A percentile compares a stretch with the other conserved stretches of the same genome.
phyloP scores from a whole-genome alignment of 2,329 filamentous ascomycete species.

The Diaporthe caulivora region DNA sequence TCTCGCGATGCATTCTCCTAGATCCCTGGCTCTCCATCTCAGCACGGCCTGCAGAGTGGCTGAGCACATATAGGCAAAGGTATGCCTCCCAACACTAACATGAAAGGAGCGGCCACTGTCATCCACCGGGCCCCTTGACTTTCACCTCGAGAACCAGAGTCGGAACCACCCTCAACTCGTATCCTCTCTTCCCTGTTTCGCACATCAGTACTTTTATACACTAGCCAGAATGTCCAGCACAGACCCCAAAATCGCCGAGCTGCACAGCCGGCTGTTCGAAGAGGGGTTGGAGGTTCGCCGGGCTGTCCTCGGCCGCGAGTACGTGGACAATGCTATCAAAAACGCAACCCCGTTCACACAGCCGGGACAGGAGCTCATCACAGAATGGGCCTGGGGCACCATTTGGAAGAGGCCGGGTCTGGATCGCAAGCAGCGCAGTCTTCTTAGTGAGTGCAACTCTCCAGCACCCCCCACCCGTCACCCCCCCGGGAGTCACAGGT shows the following conservation, averaged over 20 bases:
- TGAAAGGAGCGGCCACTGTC: neutral
- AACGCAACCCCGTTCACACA: slow-evolving; percentile 68
- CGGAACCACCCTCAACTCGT: neutral
- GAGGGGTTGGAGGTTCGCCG: slow-evolving; percentile 70
- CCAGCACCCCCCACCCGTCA: neutral
- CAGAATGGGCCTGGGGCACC: slow-evolving; percentile 71
- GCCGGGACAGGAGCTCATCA: slow-evolving; percentile 72
- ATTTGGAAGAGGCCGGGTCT: slow-evolving; percentile 74
- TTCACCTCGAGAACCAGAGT: neutral
- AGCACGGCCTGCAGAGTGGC: neutral
- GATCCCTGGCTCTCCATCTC: neutral
- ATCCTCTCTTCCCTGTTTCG: too few species aligned
- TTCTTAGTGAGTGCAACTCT: slow-evolving; percentile 55
- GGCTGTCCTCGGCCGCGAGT: slow-evolving; percentile 68
- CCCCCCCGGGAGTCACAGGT: neutral
- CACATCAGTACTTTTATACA: neutral
- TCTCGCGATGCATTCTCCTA: neutral
- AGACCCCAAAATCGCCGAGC: neutral
- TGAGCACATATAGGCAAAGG: neutral
- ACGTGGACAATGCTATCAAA: slow-evolving; percentile 67
- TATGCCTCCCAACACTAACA: neutral
- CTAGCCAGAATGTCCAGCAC: neutral
- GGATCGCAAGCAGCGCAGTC: slow-evolving; percentile 68
- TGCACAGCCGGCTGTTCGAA: slow-evolving; percentile 66
- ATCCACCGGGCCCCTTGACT: neutral